A percentile compares a stretch with the other conserved stretches of the same genome.
These are phyloP conservation scores for Aquilaria malaccensis DNA, from an alignment of 345 rosid species.

Conservation along the genomic window DNA sequence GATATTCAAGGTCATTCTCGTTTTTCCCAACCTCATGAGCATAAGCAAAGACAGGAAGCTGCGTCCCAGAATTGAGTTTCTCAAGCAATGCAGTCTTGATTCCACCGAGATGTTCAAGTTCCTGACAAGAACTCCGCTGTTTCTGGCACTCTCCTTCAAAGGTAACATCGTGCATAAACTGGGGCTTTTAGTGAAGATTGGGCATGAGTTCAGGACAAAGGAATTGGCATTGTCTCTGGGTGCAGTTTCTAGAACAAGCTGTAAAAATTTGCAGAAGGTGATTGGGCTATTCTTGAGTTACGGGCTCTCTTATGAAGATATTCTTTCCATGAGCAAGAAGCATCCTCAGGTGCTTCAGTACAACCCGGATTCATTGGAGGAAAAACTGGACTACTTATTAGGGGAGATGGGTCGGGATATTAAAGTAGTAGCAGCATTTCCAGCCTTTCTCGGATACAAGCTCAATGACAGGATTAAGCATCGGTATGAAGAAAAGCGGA, in stretches of 20 bases:
- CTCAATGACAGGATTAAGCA: constrained; percentile 77
- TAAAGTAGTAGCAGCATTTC: constrained; percentile 66
- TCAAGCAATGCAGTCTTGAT: constrained; percentile 60
- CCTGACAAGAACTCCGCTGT: constrained; percentile 61
- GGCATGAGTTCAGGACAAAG: constrained; percentile 47
- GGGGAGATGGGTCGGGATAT: constrained; percentile 73
- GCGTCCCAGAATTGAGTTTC: constrained; percentile 52
- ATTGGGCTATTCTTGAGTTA: constrained; percentile 53
- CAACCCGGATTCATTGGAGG: constrained; percentile 41
- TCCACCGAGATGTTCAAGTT: constrained; percentile 61
- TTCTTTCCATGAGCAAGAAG: constrained; percentile 65
- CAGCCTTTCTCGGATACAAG: constrained; percentile 76
- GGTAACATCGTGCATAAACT: constrained; percentile 51
- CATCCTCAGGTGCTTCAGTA: constrained; percentile 78
- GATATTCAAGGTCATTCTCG: constrained; percentile 56
- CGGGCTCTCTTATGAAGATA: constrained; percentile 48
- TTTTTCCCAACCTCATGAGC: constrained; percentile 59
- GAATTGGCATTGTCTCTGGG: constrained; percentile 61
- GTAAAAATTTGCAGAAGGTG: constrained; percentile 71
- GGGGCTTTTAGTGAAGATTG: constrained; percentile 63
- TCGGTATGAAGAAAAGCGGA: constrained; percentile 52
- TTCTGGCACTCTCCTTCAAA: constrained; percentile 54
- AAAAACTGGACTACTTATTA: constrained; percentile 67
- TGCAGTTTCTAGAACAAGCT: constrained; percentile 70
- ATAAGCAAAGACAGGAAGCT: constrained; percentile 66